Evolutionary conservation across 208 protist genomes (phyloP), one percentile per base, ranked within the genome.

Genomic region (Crithidia bombi): DNA sequence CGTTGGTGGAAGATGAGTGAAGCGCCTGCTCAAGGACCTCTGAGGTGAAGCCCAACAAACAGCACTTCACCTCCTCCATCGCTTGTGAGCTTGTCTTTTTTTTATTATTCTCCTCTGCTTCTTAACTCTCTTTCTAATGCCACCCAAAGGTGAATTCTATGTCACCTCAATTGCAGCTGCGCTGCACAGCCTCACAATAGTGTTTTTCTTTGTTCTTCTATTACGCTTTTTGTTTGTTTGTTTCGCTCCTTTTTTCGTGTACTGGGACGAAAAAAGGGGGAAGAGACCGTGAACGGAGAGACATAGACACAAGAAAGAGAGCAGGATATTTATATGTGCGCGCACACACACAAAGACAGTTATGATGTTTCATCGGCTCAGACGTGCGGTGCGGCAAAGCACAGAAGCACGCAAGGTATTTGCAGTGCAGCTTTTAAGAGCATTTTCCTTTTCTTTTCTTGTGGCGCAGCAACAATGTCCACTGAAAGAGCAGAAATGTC

Each of bases 21-120:
- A 71, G 61, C 12, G 66, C 46, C 43, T 55, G 58, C 43, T 52
- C 41, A 15, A 95, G 57, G 7, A 84, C 46, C n/a, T 43, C 66
- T 26, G 91, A 94, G 56, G 67, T 66, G 51, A 96, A 91, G 15
- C 91, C 88, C 39, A 93, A 78, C 41, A 96, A 81, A 25, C 44
- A 69, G 67, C 88, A 94, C 71, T 93, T 82, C n/a, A 96, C 46
- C 61, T 96, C 91, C 73, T 96, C 91, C 91, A 96, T 44, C 44
- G 3, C 7, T 17, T 59, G 15, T 67, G 43, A 36, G 52, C 43
- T 58, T 58, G 4, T 61, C 2, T 38, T 35, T 35, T 47, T 30
- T 58, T n/a, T 43, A n/a, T 58, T 5, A 23, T 9, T 30, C 6
- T 25, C 23, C 23, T 32, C n/a, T 32, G 47, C 44, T 55, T 69